Evolutionary conservation across 2,329 filamentous ascomycete genomes (phyloP), one percentile per base, ranked within the genome.

Genomic region (Chaetomium sp.): DNA sequence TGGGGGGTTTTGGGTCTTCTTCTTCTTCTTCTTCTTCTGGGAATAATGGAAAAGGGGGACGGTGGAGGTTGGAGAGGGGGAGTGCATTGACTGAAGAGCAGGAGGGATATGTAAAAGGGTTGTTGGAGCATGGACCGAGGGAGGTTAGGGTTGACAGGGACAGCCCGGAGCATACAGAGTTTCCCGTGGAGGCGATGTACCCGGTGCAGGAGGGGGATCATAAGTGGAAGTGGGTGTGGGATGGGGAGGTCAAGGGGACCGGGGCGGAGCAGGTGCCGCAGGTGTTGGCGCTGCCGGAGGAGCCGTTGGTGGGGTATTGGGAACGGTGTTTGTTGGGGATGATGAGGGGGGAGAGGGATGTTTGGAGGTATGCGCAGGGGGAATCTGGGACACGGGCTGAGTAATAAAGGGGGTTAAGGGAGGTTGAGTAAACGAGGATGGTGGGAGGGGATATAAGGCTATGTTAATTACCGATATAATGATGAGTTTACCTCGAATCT

Each of bases 251-350:
- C 2, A 52, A 59, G 33, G 60, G 60, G 1, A 56, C 53, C 6
- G 61, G 58, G 5, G 45, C 50, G 33, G 42, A 51, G 8, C 38
- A 55, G 56, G 58, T 68, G 10, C 68, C 67, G 35, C 58, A 63
- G 48, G 45, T 57, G 11, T 41, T 44, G 45, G 59, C 57, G 27
- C 55, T 71, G 43, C 65, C 65, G 0, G 69, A 71, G 60, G 69
- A 70, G 61, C 67, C 68, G 19, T 42, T 70, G 46, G 61, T 64
- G 0, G 69, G 69, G 1, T 69, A 66, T 43, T 71, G 66, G 66
- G 69, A 71, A 57, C 60, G 68, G 54, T 64, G 61, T 54, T 46
- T 68, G 36, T 19, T 69, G 51, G 58, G 56, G 3, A 37, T 69
- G 60, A 61, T 62, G 56, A 52, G 32, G 8, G 64, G 64, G 2